Conservation (phyloP, 805 yeast genomes). For the Suhomyces pyralidae region DNA sequence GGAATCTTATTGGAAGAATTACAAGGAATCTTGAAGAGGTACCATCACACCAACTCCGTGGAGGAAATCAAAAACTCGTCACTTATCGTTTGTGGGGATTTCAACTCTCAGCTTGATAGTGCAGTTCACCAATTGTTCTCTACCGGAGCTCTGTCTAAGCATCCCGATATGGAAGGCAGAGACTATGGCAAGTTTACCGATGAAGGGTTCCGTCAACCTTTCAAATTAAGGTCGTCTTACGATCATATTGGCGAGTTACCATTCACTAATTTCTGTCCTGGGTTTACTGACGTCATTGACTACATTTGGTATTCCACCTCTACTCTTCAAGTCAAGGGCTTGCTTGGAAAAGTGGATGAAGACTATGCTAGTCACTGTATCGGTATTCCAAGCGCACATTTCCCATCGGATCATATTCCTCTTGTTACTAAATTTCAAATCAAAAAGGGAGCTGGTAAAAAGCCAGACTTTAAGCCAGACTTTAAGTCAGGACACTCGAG, state of each 20-base stretch:
- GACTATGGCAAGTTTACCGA: conserved; percentile 90
- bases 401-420: conserved; percentile 95
- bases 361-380: conserved; percentile 73
- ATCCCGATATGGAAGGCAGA: conserved; percentile 77
- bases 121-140: conserved; percentile 92
- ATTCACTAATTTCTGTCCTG: conserved; percentile 91
- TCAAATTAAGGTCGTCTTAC: conserved; percentile 83
- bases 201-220: conserved; percentile 79
- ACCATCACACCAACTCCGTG: conserved; percentile 40
- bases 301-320: conserved; percentile 92
- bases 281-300: conserved; percentile 89
- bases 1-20: conserved; percentile 88
- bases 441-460: conserved; percentile 42
- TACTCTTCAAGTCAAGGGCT: conserved; percentile 76
- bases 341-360: conserved; percentile 79
- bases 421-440: conserved; percentile 75
- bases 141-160: conserved; percentile 75
- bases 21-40: conserved; percentile 58
- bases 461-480: conserved; percentile 45
- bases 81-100: conserved; percentile 90
- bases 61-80: conserved; percentile 63
- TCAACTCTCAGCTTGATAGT: conserved; percentile 80
- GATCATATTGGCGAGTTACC: conserved; percentile 84
- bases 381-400: conserved; percentile 92
- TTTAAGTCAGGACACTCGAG: conserved; percentile 41